phyloP scores from a whole-genome alignment of 2,329 filamentous ascomycete species.

The Scortechinia acanthostroma region DNA sequence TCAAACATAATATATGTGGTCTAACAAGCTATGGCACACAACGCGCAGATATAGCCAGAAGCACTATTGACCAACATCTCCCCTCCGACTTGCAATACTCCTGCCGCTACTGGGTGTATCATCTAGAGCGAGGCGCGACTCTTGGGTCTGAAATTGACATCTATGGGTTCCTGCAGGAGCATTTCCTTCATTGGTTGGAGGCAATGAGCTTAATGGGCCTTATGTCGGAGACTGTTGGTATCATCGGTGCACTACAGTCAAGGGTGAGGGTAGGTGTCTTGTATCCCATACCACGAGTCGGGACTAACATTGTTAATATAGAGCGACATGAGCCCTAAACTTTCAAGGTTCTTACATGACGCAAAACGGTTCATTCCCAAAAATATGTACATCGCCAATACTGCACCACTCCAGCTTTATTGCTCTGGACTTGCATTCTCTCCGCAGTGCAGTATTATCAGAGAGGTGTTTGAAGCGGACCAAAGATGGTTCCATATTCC shows the following conservation, averaged over 20 bases:
- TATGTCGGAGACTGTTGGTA: not conserved
- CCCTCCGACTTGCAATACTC: not conserved
- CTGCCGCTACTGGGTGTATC: not conserved
- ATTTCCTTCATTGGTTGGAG: slow-evolving; percentile 3
- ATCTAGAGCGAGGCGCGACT: not conserved
- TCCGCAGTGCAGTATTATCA: not conserved
- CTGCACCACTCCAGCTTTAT: not conserved
- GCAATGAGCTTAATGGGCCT: not conserved
- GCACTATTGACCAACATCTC: slow-evolving; percentile 6
- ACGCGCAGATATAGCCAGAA: slow-evolving; percentile 3
- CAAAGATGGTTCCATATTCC: not conserved
- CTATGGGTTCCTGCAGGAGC: not conserved
- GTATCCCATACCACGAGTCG: not conserved
- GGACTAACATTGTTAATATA: not conserved
- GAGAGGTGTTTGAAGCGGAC: not conserved
- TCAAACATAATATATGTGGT: slow-evolving; percentile 7
- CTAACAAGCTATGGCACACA: slow-evolving; percentile 6
- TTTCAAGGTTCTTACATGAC: not conserved
- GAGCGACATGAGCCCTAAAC: not conserved
- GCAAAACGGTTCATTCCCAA: not conserved
- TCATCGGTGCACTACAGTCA: not conserved
- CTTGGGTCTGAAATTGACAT: not conserved
- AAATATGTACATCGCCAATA: not conserved
- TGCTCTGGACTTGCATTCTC: not conserved
- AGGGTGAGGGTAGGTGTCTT: not conserved